phyloP scores from a whole-genome alignment of 1,284 basidiomycete genomes.

The Sanghuangporus baumii region DNA sequence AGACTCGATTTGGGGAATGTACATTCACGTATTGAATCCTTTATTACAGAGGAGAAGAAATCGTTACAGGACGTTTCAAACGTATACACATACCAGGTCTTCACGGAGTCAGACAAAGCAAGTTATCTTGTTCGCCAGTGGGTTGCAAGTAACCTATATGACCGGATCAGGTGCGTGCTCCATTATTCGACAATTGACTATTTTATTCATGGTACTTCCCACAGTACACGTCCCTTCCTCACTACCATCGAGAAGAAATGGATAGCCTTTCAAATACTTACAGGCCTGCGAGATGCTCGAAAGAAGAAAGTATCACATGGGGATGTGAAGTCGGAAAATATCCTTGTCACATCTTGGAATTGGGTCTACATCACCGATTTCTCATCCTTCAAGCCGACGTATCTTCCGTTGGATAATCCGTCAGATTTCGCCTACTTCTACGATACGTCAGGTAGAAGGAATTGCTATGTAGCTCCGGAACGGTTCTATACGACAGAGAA shows the following conservation, averaged over 20 bases:
- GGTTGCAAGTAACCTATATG: conserved; percentile 93
- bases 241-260: conserved; percentile 93
- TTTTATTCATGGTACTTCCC: not conserved
- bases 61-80: conserved; percentile 81
- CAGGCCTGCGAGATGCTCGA: conserved; percentile 78
- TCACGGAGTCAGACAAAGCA: conserved; percentile 93
- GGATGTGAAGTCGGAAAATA: conserved; percentile 97
- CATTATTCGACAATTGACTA: not conserved
- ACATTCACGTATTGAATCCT: not conserved
- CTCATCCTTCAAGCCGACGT: conserved; percentile 95
- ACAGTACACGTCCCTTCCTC: conserved; percentile 92
- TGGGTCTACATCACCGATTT: conserved; percentile 96
- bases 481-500: conserved; percentile 81
- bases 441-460: conserved; percentile 89
- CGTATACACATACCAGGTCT: conserved; percentile 85
- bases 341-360: conserved; percentile 95
- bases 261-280: conserved; percentile 93
- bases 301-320: conserved; percentile 88
- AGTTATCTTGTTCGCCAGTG: conserved; percentile 95
- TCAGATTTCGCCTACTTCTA: conserved; percentile 98
- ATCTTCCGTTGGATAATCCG: conserved; percentile 93
- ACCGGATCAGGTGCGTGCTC: conserved; percentile 83
- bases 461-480: conserved; percentile 96
- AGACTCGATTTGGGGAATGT: not conserved
- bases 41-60: conserved; percentile 70